A percentile compares a stretch with the other conserved stretches of the same genome.
Conservation (phyloP, 2,329 filamentous ascomycete species). For the Alternaria angustiovoidea region DNA sequence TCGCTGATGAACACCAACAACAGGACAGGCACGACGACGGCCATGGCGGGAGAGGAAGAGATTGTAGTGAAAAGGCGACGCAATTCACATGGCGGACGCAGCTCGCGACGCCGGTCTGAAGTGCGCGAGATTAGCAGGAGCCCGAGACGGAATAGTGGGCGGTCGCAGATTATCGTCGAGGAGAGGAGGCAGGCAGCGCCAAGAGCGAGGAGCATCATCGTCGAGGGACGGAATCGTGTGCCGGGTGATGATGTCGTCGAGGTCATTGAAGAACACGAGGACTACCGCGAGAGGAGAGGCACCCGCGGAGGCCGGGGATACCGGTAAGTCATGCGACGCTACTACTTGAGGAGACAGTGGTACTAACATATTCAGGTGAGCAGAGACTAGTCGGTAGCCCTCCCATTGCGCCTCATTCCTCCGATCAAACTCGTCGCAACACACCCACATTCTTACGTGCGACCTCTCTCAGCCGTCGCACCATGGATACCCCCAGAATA, state of each 20-base stretch:
- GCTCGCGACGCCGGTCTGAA: slow-evolving; percentile 42
- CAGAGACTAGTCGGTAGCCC: neutral
- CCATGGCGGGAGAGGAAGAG: slow-evolving; percentile 62
- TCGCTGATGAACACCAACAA: slow-evolving; percentile 48
- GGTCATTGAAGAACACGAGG: slow-evolving; percentile 65
- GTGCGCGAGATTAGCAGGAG: slow-evolving; percentile 51
- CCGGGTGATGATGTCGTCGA: slow-evolving; percentile 64
- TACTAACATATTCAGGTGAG: slow-evolving; percentile 11
- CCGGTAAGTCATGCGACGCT: slow-evolving; percentile 53
- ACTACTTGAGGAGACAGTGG: fast-evolving
- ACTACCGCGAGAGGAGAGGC: slow-evolving; percentile 48
- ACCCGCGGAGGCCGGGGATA: slow-evolving; percentile 55
- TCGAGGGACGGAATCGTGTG: slow-evolving; percentile 55
- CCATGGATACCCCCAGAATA: slow-evolving; percentile 13
- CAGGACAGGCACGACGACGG: slow-evolving; percentile 40
- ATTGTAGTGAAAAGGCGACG: slow-evolving; percentile 60
- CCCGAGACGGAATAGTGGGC: slow-evolving; percentile 39
- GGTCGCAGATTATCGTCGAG: slow-evolving; percentile 51
- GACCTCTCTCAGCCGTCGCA: neutral
- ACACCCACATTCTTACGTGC: neutral
- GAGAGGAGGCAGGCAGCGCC: slow-evolving; percentile 45
- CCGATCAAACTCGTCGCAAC: neutral
- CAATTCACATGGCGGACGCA: slow-evolving; percentile 43
- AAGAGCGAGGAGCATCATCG: slow-evolving; percentile 51
- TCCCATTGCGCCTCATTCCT: neutral